These are phyloP conservation scores for Hemisphaericaspora lyxosophila DNA, from an alignment of 1,139 yeast species.

Conservation along the genomic window DNA sequence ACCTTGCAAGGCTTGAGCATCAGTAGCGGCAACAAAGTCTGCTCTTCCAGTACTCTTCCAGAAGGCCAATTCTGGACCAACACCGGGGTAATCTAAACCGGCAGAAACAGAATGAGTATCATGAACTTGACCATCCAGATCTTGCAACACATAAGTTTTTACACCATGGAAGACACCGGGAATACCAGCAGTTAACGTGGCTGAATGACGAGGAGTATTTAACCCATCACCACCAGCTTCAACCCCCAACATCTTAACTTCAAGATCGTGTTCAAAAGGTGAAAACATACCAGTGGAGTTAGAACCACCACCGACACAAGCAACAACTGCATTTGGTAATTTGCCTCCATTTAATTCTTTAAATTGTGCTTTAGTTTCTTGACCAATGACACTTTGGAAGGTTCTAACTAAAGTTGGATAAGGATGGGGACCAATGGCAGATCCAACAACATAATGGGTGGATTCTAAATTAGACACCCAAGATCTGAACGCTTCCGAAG, in stretches of 20 bases:
- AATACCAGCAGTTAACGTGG: constrained; percentile 86
- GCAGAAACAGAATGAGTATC: constrained; percentile 99
- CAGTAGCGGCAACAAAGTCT: constrained; percentile 81
- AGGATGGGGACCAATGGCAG: constrained; percentile 99
- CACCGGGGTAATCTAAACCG: constrained; percentile 98
- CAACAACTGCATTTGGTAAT: constrained; percentile 90
- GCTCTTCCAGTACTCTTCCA: constrained; percentile 97
- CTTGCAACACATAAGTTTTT: constrained; percentile 87
- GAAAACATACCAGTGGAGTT: constrained; percentile 95
- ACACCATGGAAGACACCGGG: constrained; percentile 99
- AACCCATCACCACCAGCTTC: constrained; percentile 99
- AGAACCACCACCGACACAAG: constrained; percentile 99
- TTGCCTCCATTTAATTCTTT: constrained; percentile 72
- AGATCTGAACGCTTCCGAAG: constrained; percentile 91
- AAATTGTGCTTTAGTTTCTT: constrained; percentile 91
- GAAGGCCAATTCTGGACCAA: constrained; percentile 94
- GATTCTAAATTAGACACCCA: constrained; percentile 89
- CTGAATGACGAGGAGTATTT: constrained; percentile 83
- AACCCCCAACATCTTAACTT: constrained; percentile 84
- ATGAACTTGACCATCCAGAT: constrained; percentile 89
- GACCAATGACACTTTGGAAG: constrained; percentile 95
- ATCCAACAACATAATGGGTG: constrained; percentile 94
- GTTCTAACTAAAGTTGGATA: constrained; percentile 97
- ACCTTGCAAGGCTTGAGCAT: constrained; percentile 89
- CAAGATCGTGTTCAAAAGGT: constrained; percentile 80